Conservation (phyloP, 2,329 filamentous ascomycete genomes). For the Hymenoscyphus repandus region DNA sequence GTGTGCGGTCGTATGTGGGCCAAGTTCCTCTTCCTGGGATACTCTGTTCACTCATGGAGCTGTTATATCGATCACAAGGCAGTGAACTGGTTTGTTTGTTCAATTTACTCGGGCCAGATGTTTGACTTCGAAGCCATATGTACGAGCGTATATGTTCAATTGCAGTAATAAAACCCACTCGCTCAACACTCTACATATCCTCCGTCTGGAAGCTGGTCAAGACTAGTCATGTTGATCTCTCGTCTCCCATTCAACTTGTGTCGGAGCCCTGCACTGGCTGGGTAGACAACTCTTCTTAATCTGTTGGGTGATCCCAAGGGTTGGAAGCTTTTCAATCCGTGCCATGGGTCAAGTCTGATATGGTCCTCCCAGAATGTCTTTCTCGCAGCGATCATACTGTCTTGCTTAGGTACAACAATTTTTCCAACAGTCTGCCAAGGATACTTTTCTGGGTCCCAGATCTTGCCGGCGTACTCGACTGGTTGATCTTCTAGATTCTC, state of each 20-base stretch:
- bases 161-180: background rate
- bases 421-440: conserved; percentile 42
- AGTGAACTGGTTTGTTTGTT: too few relatives aligned
- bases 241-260: conserved; percentile 35
- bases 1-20: too few relatives aligned
- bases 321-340: conserved; percentile 37
- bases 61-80: too few relatives aligned
- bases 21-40: too few relatives aligned
- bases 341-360: conserved; percentile 39
- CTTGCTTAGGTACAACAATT: conserved; percentile 36
- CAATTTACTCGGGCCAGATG: too few relatives aligned
- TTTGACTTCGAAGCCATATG: too few relatives aligned
- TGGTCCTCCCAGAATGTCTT: conserved; percentile 41
- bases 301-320: conserved; percentile 37
- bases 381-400: conserved; percentile 36
- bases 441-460: conserved; percentile 42
- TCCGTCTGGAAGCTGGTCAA: conserved; percentile 34
- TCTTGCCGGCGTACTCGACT: conserved; percentile 38
- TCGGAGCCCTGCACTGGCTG: conserved; percentile 32
- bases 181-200: conserved; percentile 8
- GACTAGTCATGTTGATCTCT: conserved; percentile 33
- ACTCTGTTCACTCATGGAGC: too few relatives aligned
- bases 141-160: background rate
- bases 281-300: conserved; percentile 36
- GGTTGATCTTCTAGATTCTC: conserved; percentile 42